Percentiles rank a stretch among this genome's conserved stretches.
Conservation (phyloP, 768 basidiomycete genomes). For the Trametes punicea region DNA sequence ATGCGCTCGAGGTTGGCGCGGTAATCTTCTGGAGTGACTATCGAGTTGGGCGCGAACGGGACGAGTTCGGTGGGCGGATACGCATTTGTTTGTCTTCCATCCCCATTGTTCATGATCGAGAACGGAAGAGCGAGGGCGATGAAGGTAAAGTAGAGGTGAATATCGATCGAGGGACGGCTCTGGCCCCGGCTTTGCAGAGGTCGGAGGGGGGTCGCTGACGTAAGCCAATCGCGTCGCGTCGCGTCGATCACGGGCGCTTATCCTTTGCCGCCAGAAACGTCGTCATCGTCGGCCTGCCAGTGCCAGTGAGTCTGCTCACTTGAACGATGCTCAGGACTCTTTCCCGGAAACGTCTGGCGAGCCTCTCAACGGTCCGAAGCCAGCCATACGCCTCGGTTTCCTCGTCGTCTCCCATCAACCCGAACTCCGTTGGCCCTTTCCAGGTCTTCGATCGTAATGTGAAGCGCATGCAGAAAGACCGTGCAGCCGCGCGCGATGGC, state of each 20-base stretch:
- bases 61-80: not conserved
- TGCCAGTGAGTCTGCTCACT: not conserved
- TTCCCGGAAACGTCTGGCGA: not conserved
- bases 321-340: conserved; percentile 5
- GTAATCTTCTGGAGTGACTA: conserved; percentile 31
- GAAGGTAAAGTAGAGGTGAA: not conserved
- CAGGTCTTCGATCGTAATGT: conserved; percentile 82
- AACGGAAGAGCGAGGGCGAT: not conserved
- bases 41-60: not conserved
- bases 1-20: conserved; percentile 29
- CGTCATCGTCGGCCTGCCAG: not conserved
- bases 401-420: conserved; percentile 38
- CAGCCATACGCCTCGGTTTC: conserved; percentile 50
- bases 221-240: conserved; percentile 19
- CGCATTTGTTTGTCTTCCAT: not conserved
- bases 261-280: not conserved
- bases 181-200: not conserved
- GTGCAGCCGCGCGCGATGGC: conserved; percentile 55
- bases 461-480: conserved; percentile 77
- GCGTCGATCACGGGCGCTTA: not conserved
- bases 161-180: not conserved
- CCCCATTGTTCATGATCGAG: conserved; percentile 21
- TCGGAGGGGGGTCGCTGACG: conserved; percentile 1
- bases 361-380: not conserved
- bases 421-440: conserved; percentile 59